Conservation (phyloP, 768 basidiomycete species). For the Candolleomyces efflorescens region DNA sequence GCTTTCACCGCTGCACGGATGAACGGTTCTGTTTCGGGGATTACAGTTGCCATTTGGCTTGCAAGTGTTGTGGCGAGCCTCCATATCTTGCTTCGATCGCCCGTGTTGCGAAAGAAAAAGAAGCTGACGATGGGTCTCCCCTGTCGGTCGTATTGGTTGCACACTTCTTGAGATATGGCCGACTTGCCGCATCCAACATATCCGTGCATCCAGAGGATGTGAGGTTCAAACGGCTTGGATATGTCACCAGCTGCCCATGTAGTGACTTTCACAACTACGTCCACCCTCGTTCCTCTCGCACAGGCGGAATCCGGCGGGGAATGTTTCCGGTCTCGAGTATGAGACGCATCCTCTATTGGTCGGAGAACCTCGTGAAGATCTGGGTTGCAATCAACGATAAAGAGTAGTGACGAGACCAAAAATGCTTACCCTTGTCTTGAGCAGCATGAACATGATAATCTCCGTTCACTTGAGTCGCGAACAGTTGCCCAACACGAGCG, state of each 20-base stretch:
- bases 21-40: neutral
- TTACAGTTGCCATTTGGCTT: neutral
- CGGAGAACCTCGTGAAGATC: neutral
- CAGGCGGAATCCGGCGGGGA: neutral
- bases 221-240: neutral
- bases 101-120: constrained; percentile 10
- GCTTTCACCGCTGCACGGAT: neutral
- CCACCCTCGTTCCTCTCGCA: neutral
- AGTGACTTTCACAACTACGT: neutral
- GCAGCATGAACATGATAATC: too few species aligned
- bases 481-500: too few species aligned
- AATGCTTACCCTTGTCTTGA: too few species aligned
- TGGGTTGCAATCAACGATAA: too few species aligned
- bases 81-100: neutral
- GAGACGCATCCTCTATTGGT: neutral
- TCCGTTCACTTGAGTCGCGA: too few species aligned
- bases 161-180: constrained; percentile 12
- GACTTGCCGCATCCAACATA: constrained; percentile 18
- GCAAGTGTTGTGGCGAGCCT: constrained; percentile 10
- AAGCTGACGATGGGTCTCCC: constrained; percentile 10
- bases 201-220: constrained; percentile 16
- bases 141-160: neutral
- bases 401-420: too few species aligned
- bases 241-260: neutral
- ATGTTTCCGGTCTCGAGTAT: neutral